Percentiles rank a stretch among this genome's conserved stretches.
Conservation (phyloP, 2,329 filamentous ascomycete genomes). For the Neonectria faginata region DNA sequence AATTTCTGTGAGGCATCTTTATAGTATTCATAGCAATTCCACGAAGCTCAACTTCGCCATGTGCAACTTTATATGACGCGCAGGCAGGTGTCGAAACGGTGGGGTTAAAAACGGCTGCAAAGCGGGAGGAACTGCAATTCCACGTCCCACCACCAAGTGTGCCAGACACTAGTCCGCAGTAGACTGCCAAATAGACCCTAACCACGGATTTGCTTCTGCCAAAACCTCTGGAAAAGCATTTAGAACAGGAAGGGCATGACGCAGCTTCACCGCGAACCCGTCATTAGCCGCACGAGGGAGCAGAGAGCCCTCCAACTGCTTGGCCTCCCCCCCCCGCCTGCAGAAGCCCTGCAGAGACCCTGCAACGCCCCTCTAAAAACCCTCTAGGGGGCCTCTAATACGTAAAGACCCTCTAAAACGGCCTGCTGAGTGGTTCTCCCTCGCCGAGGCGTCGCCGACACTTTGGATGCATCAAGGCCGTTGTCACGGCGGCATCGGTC, state of each 20-base stretch:
- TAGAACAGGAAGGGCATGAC: constrained; percentile 15
- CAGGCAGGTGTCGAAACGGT: background rate
- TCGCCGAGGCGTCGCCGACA: constrained; percentile 25
- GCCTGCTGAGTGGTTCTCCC: constrained; percentile 15
- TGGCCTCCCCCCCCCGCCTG: background rate
- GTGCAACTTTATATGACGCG: background rate
- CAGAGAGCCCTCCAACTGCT: background rate
- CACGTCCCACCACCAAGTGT: constrained; percentile 6
- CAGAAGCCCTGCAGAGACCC: constrained; percentile 3
- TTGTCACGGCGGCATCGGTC: constrained; percentile 29
- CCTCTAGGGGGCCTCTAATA: constrained; percentile 20
- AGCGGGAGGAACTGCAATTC: background rate
- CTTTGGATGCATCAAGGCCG: background rate
- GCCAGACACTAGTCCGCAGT: constrained; percentile 13
- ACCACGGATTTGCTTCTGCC: background rate
- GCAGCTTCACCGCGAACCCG: constrained; percentile 43
- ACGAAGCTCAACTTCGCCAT: too few species aligned
- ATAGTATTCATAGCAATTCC: background rate
- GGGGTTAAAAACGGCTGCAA: background rate
- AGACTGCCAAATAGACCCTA: constrained; percentile 1
- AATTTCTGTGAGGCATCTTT: background rate
- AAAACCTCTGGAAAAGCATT: constrained; percentile 15
- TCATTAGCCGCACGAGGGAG: constrained; percentile 42
- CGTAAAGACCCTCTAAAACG: constrained; percentile 25
- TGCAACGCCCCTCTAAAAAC: background rate